Base-by-base conservation (phyloP, 2,329 filamentous ascomycete genomes). In the Myriosclerotinia scirpicola region DNA sequence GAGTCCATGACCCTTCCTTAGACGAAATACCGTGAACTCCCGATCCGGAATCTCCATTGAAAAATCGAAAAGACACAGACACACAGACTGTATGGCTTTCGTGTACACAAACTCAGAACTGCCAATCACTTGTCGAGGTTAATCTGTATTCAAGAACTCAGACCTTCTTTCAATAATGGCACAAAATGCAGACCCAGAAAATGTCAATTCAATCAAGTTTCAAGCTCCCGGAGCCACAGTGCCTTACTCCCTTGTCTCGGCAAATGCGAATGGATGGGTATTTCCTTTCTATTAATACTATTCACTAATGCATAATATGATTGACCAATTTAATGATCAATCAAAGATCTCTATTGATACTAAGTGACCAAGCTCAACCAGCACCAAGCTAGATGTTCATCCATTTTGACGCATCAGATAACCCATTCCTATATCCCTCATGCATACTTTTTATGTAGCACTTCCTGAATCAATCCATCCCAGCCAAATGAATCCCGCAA, bases 281-380 rank as follows among this genome's bases (percentile, higher is more conserved):
- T 54, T 63, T 34, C 40, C n/a, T 38, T 40, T 22, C 11, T 65
- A 65, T 65, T 65, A 50, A 65, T 65, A 59, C 44, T 65, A 65
- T 48, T 52, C 52, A 26, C 44, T 61, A 26, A 7, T 50, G 34
- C 26, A 20, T 60, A 44, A 60, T 61, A 61, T 61, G 44, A 61
- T 61, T 61, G 58, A 40, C 50, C 6, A 26, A 38, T 14, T 34
- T 40, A 40, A 40, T 14, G 38, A 42, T 42, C 42, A 38, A 52
- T 7, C 30, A 61, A 50, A 50, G 44, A 61, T 26, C 12, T 65
- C 53, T 59, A 65, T 52, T 40, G 63, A 52, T 65, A 52, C 22
- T 34, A 42, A 17, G 42, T 38, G 12, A 14, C 34, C 42, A 52
- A 26, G 42, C 44, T 34, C 52, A 15, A 26, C 15, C n/a, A 50